Percentiles rank a stretch among this genome's conserved stretches.
phyloP scores from a whole-genome alignment of 2,329 filamentous ascomycete genomes.

The Pseudogymnoascus sp. region DNA sequence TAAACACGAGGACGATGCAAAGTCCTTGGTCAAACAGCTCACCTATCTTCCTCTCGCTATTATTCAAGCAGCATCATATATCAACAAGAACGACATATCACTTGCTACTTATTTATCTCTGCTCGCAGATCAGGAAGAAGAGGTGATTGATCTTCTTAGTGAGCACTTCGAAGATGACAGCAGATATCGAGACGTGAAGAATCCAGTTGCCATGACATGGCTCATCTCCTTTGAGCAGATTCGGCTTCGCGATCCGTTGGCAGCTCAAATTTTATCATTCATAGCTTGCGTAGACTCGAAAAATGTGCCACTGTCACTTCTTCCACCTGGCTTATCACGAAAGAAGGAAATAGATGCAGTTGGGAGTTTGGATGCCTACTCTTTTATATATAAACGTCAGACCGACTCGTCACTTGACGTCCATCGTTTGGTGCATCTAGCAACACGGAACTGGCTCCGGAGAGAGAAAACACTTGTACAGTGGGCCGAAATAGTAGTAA shows the following conservation, averaged over 20 bases:
- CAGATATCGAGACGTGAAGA: conserved; percentile 24
- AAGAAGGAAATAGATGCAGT: conserved; percentile 13
- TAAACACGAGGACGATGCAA: conserved; percentile 9
- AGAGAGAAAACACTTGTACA: too few relatives aligned
- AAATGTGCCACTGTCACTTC: conserved; percentile 30
- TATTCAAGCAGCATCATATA: conserved; percentile 33
- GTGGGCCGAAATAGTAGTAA: too few relatives aligned
- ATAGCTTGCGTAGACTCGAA: conserved; percentile 34
- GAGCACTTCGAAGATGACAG: conserved; percentile 29
- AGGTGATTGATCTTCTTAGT: conserved; percentile 27
- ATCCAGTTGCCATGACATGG: conserved; percentile 22
- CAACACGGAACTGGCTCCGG: too few relatives aligned
- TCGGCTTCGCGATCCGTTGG: conserved; percentile 19
- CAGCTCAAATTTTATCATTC: conserved; percentile 31
- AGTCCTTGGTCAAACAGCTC: conserved; percentile 26
- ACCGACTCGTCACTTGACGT: too few relatives aligned
- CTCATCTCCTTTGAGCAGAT: conserved; percentile 35
- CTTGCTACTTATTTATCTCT: conserved; percentile 29
- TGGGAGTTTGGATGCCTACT: conserved; percentile 14
- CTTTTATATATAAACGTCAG: too few relatives aligned
- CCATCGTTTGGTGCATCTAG: too few relatives aligned
- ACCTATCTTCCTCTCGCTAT: conserved; percentile 34
- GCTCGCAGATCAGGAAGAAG: conserved; percentile 25
- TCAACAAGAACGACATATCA: conserved; percentile 26
- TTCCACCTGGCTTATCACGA: conserved; percentile 19